phyloP scores from a whole-genome alignment of 2,329 filamentous ascomycete species.

The Penicillium sp. region DNA sequence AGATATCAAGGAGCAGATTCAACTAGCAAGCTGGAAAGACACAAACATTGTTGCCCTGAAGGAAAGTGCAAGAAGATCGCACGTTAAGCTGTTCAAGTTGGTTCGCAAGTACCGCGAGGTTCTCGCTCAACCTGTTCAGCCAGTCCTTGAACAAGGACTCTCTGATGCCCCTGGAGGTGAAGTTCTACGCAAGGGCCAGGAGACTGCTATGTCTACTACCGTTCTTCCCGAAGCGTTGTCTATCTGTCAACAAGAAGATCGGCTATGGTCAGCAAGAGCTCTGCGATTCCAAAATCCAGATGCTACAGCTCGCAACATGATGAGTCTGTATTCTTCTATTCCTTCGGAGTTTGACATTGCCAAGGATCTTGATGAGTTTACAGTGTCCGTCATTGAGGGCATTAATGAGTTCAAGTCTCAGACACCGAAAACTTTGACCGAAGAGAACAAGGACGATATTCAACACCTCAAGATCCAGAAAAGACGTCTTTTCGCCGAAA shows the following conservation, averaged over 20 bases:
- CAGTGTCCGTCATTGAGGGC: conserved; percentile 64
- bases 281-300: conserved; percentile 67
- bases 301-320: conserved; percentile 73
- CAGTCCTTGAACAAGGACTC: conserved; percentile 47
- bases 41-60: conserved; percentile 87
- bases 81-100: conserved; percentile 86
- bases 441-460: conserved; percentile 79
- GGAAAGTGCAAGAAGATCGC: conserved; percentile 85
- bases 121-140: conserved; percentile 71
- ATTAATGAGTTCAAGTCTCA: conserved; percentile 75
- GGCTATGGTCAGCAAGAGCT: conserved; percentile 49
- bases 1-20: conserved; percentile 86
- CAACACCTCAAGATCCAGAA: conserved; percentile 91
- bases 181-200: conserved; percentile 9
- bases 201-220: conserved; percentile 15
- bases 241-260: conserved; percentile 30
- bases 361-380: conserved; percentile 63
- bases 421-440: conserved; percentile 75
- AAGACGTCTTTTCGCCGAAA: conserved; percentile 84
- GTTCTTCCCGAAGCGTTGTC: conserved; percentile 33
- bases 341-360: conserved; percentile 56
- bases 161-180: conserved; percentile 36
- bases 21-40: conserved; percentile 96
- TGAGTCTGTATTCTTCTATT: conserved; percentile 56
- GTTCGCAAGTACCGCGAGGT: conserved; percentile 84